Evolutionary conservation across 495 filamentous ascomycete genomes (phyloP).

Genomic region (Articulospora tetracladia): DNA sequence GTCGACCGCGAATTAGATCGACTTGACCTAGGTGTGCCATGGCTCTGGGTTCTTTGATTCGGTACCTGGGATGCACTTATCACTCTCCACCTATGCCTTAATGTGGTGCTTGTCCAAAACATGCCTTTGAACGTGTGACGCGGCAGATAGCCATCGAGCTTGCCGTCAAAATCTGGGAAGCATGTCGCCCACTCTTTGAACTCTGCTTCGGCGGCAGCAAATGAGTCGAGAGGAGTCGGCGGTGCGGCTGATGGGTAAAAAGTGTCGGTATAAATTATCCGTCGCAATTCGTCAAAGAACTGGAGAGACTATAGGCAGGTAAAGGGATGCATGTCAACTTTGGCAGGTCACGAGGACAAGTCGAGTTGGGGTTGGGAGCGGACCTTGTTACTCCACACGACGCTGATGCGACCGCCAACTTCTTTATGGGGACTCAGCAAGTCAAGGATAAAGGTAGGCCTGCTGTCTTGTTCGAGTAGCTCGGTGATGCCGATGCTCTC

Average conservation of each 20-base stretch:
- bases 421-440: slow-evolving; percentile 23
- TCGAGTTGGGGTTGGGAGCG: too few species aligned
- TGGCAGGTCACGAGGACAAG: not conserved
- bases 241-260: slow-evolving; percentile 8
- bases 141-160: slow-evolving; percentile 38
- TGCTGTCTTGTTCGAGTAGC: slow-evolving; percentile 60
- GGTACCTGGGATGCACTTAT: slow-evolving; percentile 37
- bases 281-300: slow-evolving; percentile 17
- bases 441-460: slow-evolving; percentile 66
- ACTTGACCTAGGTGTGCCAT: slow-evolving; percentile 16
- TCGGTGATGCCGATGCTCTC: slow-evolving; percentile 54
- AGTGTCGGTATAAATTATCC: slow-evolving; percentile 11
- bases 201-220: slow-evolving; percentile 8
- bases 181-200: slow-evolving; percentile 29
- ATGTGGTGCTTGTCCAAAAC: slow-evolving; percentile 56
- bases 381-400: slow-evolving; percentile 15
- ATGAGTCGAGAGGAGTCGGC: not conserved
- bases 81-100: slow-evolving; percentile 57
- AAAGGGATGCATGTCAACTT: not conserved
- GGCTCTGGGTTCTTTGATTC: slow-evolving; percentile 15
- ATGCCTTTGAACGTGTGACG: slow-evolving; percentile 49
- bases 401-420: not conserved
- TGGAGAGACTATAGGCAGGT: slow-evolving; percentile 4
- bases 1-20: slow-evolving; percentile 1
- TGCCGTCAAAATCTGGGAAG: slow-evolving; percentile 37